Base-by-base conservation (phyloP, 805 yeast genomes). In the Candida manassasensis region DNA sequence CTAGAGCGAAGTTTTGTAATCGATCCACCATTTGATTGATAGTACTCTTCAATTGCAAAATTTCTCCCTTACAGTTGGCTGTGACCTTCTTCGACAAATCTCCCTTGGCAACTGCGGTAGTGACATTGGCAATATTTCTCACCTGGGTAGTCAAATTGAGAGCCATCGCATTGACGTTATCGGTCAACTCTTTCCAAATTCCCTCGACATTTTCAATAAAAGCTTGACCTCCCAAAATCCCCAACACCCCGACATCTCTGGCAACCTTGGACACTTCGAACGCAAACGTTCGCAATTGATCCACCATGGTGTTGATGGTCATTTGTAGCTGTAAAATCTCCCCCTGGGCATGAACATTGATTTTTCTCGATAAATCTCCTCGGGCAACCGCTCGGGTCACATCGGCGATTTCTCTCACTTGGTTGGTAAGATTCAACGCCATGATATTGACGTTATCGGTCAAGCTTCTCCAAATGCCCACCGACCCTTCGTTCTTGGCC, bases 311-410 rank as follows among this genome's bases (percentile, higher is more conserved):
- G 53, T 86, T 86, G 50, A 85, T 85, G 6, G 94, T 86, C 65
- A 82, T 83, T 55, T 85, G 95, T 42, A 86, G 70, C 48, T 83
- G 90, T 39, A 84, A 66, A 43, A 85, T 86, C 61, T 85, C 95
- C 32, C 95, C 95, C 56, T 86, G 95, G 6, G 95, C 95, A 57
- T 85, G 90, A 10, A 86, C 95, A 55, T 84, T 84, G 52, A 86
- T 85, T 52, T 85, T 84, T 34, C 88, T 67, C 0, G 88, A 79
- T 45, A 85, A 64, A 56, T 85, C 95, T 49, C 95, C 95, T 40
- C 78, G 72, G 4, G 95, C 95, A 8, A 85, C 95, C 1, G 94
- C 94, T 14, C 89, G 69, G 4, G 94, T 86, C 22, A 85, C 95
- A 48, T 84, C 94, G 16, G 94, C 93, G 41, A 85, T 85, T 59